These are phyloP conservation scores for Fusarium praegraminearum DNA, from an alignment of 2,329 filamentous ascomycete species.

Conservation along the genomic window DNA sequence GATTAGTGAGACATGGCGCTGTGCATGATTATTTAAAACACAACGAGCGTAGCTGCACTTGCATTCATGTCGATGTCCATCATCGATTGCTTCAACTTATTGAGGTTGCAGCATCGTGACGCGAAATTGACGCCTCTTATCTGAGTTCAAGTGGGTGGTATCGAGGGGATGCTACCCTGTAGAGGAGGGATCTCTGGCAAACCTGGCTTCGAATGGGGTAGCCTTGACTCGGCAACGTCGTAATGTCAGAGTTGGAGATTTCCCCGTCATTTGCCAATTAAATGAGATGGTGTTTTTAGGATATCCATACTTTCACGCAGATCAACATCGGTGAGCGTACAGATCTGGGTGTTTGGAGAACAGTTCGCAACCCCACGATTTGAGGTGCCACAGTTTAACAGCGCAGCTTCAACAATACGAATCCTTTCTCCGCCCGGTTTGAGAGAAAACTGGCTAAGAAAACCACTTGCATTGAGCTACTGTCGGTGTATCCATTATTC, in stretches of 20 bases:
- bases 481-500: conserved; percentile 3
- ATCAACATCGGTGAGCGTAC: not conserved
- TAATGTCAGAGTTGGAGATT: not conserved
- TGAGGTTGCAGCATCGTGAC: no score
- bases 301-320: accelerated
- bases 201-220: no score
- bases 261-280: not conserved
- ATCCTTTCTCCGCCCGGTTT: not conserved
- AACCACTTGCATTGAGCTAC: not conserved
- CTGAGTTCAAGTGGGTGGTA: no score
- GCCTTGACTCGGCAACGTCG: not conserved
- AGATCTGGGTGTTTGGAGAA: not conserved
- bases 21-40: no score
- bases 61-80: accelerated
- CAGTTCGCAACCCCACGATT: not conserved
- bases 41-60: not conserved
- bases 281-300: not conserved
- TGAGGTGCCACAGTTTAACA: not conserved
- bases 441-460: not conserved
- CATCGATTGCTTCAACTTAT: not conserved
- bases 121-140: not conserved
- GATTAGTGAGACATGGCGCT: no score
- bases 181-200: not conserved
- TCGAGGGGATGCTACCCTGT: not conserved
- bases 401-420: not conserved